A percentile compares a stretch with the other conserved stretches of the same genome.
Evolutionary conservation across 148 eudicot species (phyloP).

Genomic region (Silene latifolia): DNA sequence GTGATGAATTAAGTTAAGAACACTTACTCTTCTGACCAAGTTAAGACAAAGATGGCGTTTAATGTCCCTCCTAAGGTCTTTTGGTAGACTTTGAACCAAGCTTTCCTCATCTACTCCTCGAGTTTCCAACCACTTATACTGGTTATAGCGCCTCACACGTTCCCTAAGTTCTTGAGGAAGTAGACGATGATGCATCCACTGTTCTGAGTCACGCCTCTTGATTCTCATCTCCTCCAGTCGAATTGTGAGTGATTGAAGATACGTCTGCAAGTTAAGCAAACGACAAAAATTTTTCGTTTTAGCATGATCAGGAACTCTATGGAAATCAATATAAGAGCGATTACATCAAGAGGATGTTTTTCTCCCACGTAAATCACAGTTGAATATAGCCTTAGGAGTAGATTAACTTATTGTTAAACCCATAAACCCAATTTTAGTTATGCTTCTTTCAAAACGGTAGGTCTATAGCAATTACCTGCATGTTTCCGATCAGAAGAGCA

Average conservation of each 20-base stretch:
- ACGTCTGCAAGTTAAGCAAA: constrained; percentile 50
- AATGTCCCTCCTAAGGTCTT: constrained; percentile 90
- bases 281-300: neutral
- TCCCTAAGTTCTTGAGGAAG: constrained; percentile 86
- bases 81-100: constrained; percentile 76
- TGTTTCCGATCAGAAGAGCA: constrained; percentile 93
- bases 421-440: neutral
- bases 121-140: constrained; percentile 92
- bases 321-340: too few species aligned
- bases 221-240: constrained; percentile 96
- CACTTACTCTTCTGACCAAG: constrained; percentile 76
- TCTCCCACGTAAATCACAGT: neutral
- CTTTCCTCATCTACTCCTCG: constrained; percentile 92
- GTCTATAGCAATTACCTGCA: constrained; percentile 59
- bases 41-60: constrained; percentile 94
- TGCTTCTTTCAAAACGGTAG: neutral
- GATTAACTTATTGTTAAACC: neutral
- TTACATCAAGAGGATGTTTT: too few species aligned
- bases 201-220: constrained; percentile 92
- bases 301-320: neutral
- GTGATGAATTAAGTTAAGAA: neutral
- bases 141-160: constrained; percentile 92
- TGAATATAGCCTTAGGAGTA: neutral
- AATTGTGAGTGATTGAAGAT: constrained; percentile 84
- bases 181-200: constrained; percentile 98